Percentiles rank a stretch among this genome's conserved stretches.
Evolutionary conservation across 441 rosid species (phyloP).

Genomic region (Pelargonium australe): DNA sequence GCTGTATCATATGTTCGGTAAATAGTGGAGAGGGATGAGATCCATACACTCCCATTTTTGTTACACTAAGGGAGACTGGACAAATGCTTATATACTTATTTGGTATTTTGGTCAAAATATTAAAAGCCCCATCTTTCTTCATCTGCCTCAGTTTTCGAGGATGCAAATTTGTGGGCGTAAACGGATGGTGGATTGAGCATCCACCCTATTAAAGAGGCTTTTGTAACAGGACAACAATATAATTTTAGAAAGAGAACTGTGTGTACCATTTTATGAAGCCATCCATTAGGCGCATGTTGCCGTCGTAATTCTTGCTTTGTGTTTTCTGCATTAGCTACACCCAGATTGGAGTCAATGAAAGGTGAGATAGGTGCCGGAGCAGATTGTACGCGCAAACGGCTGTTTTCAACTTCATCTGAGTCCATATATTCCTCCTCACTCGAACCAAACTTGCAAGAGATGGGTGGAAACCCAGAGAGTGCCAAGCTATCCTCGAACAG

Average conservation of each 20-base stretch:
- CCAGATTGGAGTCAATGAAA: slow-evolving; percentile 37
- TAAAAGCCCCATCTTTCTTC: neutral
- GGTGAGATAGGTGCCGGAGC: slow-evolving; percentile 40
- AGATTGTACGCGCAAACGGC: slow-evolving; percentile 43
- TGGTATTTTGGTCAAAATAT: neutral
- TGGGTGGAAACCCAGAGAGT: slow-evolving; percentile 51
- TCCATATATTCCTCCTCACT: slow-evolving; percentile 86
- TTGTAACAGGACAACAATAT: neutral
- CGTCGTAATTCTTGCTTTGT: slow-evolving; percentile 67
- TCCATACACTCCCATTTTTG: neutral
- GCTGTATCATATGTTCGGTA: neutral
- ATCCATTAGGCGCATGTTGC: slow-evolving; percentile 49
- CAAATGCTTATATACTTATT: neutral
- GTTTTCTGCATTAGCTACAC: slow-evolving; percentile 37
- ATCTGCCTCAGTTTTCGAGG: no score
- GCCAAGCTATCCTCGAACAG: slow-evolving; percentile 71
- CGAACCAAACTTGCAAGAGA: slow-evolving; percentile 63
- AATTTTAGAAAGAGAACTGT: neutral
- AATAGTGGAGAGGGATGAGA: neutral
- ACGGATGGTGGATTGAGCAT: neutral
- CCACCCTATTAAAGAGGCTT: neutral
- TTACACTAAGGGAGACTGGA: neutral
- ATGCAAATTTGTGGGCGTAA: no score
- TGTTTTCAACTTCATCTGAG: slow-evolving; percentile 68
- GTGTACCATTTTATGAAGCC: slow-evolving; percentile 82